Conservation (phyloP, 2,329 filamentous ascomycete species). For the Sordariomycetes sp. region DNA sequence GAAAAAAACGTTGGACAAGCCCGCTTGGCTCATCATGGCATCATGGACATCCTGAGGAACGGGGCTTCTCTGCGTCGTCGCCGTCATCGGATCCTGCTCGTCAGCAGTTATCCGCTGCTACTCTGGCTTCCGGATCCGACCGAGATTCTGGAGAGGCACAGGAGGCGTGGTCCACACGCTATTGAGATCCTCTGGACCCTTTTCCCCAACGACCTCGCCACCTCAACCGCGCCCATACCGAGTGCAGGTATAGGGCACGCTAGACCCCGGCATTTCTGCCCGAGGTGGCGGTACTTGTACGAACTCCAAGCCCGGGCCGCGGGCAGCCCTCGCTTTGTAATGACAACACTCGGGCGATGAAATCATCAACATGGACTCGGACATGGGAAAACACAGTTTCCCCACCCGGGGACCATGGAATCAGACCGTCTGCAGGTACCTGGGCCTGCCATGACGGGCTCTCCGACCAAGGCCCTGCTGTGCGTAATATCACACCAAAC, state of each 20-base stretch:
- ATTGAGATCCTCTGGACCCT: not conserved
- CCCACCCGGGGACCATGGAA: not conserved
- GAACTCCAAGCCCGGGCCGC: not conserved
- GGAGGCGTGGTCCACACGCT: not conserved
- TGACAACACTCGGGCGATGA: not conserved
- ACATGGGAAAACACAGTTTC: not conserved
- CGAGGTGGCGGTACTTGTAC: not conserved
- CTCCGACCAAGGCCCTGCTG: not conserved
- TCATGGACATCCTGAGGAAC: not conserved
- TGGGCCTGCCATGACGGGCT: too few species aligned
- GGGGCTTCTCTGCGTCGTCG: too few species aligned
- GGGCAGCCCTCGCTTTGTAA: not conserved
- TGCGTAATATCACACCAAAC: not conserved
- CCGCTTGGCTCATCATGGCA: not conserved
- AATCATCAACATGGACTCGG: not conserved
- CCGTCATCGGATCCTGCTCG: too few species aligned
- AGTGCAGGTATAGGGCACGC: not conserved
- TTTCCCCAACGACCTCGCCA: not conserved
- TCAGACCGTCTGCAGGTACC: too few species aligned
- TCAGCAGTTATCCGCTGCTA: not conserved
- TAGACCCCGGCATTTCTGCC: not conserved
- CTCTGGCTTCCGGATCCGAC: not conserved
- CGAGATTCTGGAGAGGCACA: not conserved
- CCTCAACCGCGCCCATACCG: too few species aligned
- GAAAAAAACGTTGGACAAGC: not conserved